phyloP scores from a whole-genome alignment of 495 filamentous ascomycete species.

The Aspergillus carlsbadensis region DNA sequence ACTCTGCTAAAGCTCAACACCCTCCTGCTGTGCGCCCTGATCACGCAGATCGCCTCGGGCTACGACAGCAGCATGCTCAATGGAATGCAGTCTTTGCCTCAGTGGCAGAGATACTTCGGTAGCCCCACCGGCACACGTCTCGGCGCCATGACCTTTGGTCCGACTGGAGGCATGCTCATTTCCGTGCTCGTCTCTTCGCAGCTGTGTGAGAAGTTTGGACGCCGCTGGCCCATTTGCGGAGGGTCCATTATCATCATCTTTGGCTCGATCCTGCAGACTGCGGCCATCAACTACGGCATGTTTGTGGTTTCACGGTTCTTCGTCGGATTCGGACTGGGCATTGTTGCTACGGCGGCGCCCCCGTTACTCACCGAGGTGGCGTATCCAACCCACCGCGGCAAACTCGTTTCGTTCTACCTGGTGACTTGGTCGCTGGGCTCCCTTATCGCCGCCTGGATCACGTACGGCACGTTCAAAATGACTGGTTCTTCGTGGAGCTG shows the following conservation, averaged over 20 bases:
- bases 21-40: constrained; percentile 3
- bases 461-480: constrained; percentile 13
- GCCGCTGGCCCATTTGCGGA: constrained; percentile 47
- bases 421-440: constrained; percentile 22
- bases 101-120: constrained; percentile 6
- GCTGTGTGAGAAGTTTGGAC: constrained; percentile 43
- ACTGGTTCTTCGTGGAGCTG: constrained; percentile 34
- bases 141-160: constrained; percentile 10
- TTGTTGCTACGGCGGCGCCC: constrained; percentile 40
- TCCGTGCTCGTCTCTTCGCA: constrained; percentile 9
- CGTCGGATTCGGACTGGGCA: constrained; percentile 42
- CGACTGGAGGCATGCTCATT: constrained; percentile 3
- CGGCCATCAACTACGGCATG: constrained; percentile 40
- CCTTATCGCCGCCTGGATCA: constrained; percentile 5
- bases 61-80: constrained; percentile 16
- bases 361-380: constrained; percentile 51
- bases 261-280: constrained; percentile 52
- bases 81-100: constrained; percentile 11
- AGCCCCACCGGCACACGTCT: constrained; percentile 8
- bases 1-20: constrained; percentile 9
- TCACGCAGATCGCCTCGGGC: constrained; percentile 9
- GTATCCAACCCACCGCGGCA: constrained; percentile 54
- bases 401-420: constrained; percentile 57
- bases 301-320: constrained; percentile 45
- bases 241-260: constrained; percentile 49